Evolutionary conservation across 345 rosid species (phyloP), one percentile per base, ranked within the genome.

Genomic region (Camelina laxa): DNA sequence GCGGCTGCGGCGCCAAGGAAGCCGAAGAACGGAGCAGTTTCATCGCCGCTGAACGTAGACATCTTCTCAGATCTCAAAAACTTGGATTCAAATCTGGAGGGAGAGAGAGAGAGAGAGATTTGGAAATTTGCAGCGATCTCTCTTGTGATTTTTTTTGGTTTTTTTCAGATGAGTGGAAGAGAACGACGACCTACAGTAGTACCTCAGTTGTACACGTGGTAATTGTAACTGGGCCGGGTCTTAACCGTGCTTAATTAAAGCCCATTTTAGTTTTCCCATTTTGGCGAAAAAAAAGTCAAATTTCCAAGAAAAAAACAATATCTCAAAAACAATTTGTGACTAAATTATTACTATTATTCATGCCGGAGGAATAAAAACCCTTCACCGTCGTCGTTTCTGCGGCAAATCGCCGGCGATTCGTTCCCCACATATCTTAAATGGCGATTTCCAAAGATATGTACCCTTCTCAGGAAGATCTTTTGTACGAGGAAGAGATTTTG

Each of bases 1-100:
- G 93, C 92, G 1, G 92, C 87, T 1, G 96, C 92, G 1, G 89
- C 92, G 76, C 92, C 95, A 16, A 89, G 95, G 90, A 89, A 87
- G 78, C 92, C 92, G 62, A 89, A 89, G 81, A 89, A 86, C 4
- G 92, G 92, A 7, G 96, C 96, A 13, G 89, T 89, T 67, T 87
- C 95, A 84, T 89, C 91, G 70, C 95, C 95, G 81, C 87, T 86
- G 79, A 89, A 87, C 11, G 67, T 16, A 33, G 90, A 75, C 77
- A 86, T 90, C 9, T 31, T 69, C 38, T 9, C 49, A 62, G 80
- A 82, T 81, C 85, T 60, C 51, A 5, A 70, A 31, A 49, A 20
- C 54, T 59, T 1, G 65, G 65, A 60, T 35, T 59, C 41, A 36
- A 36, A 36, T 36, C 13, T 36, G 39, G 62, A 57, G 21, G 38